Percentiles rank a stretch among this genome's conserved stretches.
Evolutionary conservation across 1,284 basidiomycete genomes (phyloP).

Genomic region (Puccinia horiana): DNA sequence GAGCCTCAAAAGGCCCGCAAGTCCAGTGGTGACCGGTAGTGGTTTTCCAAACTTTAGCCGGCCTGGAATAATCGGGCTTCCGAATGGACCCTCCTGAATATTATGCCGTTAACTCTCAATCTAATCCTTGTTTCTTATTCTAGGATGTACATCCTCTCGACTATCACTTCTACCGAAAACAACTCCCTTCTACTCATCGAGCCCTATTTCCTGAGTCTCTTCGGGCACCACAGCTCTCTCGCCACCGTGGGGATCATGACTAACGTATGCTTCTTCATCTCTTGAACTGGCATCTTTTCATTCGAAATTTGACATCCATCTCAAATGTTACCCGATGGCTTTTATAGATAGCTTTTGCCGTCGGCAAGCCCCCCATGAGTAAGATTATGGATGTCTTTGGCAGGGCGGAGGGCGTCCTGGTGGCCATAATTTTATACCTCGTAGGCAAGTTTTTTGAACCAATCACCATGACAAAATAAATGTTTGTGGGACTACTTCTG

Average conservation of each 20-base stretch:
- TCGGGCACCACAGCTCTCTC: slow-evolving; percentile 54
- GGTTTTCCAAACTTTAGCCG: no score
- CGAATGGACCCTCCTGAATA: neutral
- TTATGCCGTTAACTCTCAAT: neutral
- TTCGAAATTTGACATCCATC: neutral
- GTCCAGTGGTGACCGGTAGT: no score
- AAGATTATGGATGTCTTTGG: slow-evolving; percentile 57
- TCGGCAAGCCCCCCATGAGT: slow-evolving; percentile 56
- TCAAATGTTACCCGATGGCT: neutral
- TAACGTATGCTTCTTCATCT: slow-evolving; percentile 49
- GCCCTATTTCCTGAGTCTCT: slow-evolving; percentile 56
- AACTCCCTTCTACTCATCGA: slow-evolving; percentile 56
- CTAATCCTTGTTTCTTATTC: neutral
- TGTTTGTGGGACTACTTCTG: neutral
- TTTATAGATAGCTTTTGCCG: slow-evolving; percentile 54
- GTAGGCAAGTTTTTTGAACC: slow-evolving; percentile 48
- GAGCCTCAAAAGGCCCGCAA: no score
- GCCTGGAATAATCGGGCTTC: no score
- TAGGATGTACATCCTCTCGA: slow-evolving; percentile 52
- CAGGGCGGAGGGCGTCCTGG: slow-evolving; percentile 55
- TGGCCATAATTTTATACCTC: slow-evolving; percentile 54
- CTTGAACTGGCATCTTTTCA: neutral
- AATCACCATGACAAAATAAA: neutral
- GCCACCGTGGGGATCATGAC: slow-evolving; percentile 54
- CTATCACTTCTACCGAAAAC: slow-evolving; percentile 53